Evolutionary conservation across 805 yeast species (phyloP).

Genomic region (Barnettozyma populi): DNA sequence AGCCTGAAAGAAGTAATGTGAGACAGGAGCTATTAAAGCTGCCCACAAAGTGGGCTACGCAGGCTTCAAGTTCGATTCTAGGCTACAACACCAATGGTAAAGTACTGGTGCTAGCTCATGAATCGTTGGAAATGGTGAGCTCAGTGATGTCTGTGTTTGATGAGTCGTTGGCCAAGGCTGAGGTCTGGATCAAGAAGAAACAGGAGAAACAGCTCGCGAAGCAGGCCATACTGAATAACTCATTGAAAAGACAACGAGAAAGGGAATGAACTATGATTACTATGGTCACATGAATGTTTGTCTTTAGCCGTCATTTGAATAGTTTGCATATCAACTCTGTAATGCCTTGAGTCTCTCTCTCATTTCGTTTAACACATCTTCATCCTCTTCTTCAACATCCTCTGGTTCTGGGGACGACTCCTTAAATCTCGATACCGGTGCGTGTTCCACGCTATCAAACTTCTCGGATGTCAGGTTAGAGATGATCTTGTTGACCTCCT

Average conservation of each 20-base stretch:
- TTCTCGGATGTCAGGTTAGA: constrained; percentile 39
- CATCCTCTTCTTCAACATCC: constrained; percentile 62
- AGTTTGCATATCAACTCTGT: constrained; percentile 41
- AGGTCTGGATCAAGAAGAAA: constrained; percentile 63
- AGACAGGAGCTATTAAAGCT: constrained; percentile 70
- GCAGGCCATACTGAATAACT: constrained; percentile 24
- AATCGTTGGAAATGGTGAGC: constrained; percentile 77
- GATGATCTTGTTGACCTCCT: constrained; percentile 57
- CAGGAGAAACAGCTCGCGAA: constrained; percentile 31
- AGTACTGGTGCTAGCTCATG: constrained; percentile 78
- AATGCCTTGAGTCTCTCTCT: constrained; percentile 81
- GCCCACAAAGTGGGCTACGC: constrained; percentile 67
- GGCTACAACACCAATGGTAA: constrained; percentile 51
- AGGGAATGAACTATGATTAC: background rate
- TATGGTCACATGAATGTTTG: background rate
- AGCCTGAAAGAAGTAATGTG: constrained; percentile 74
- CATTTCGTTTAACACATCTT: constrained; percentile 76
- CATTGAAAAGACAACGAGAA: constrained; percentile 13
- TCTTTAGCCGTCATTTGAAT: too few species aligned
- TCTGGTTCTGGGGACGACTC: constrained; percentile 43
- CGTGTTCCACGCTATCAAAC: constrained; percentile 32
- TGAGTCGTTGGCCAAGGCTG: constrained; percentile 80
- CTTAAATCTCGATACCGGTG: constrained; percentile 27
- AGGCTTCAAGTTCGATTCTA: constrained; percentile 16
- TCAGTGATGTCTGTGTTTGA: constrained; percentile 81